A percentile compares a stretch with the other conserved stretches of the same genome.
Conservation (phyloP, 495 filamentous ascomycete species). For the Astrocystis sublimbata region DNA sequence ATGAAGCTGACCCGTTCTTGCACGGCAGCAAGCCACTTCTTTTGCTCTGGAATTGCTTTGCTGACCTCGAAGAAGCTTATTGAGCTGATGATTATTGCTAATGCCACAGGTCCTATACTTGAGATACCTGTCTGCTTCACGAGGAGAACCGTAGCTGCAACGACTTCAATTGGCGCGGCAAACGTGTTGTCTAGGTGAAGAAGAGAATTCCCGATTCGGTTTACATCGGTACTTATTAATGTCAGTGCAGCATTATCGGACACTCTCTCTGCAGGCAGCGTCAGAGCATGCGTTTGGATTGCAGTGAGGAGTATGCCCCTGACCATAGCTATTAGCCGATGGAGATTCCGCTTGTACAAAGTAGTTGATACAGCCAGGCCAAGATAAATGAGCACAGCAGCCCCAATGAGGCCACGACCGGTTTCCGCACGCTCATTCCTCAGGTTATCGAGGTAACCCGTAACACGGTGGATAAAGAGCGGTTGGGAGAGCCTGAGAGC, state of each 20-base stretch:
- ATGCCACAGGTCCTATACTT: slow-evolving; percentile 31
- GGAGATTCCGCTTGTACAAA: too few relatives aligned
- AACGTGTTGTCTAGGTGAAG: slow-evolving; percentile 58
- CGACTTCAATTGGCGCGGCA: slow-evolving; percentile 37
- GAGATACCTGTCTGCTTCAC: slow-evolving; percentile 28
- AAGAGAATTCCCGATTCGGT: slow-evolving; percentile 52
- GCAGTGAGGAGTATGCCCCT: too few relatives aligned
- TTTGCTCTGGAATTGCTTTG: slow-evolving; percentile 35
- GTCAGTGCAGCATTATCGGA: slow-evolving; percentile 24
- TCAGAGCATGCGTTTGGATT: too few relatives aligned
- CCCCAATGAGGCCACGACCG: too few relatives aligned
- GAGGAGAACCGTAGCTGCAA: slow-evolving; percentile 32
- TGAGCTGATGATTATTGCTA: slow-evolving; percentile 27
- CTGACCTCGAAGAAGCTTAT: slow-evolving; percentile 28
- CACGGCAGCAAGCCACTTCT: slow-evolving; percentile 45
- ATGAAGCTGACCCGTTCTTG: slow-evolving; percentile 46
- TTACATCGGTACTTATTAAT: slow-evolving; percentile 54
- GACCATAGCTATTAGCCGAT: too few relatives aligned
- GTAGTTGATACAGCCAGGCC: too few relatives aligned
- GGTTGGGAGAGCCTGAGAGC: too few relatives aligned
- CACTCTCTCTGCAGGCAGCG: too few relatives aligned
- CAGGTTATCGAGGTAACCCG: too few relatives aligned
- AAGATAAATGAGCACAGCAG: too few relatives aligned
- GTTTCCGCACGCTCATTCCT: too few relatives aligned
- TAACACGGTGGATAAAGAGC: too few relatives aligned